These are phyloP conservation scores for Bipolaris sorokiniana DNA, from an alignment of 2,329 filamentous ascomycete species.

Conservation along the genomic window DNA sequence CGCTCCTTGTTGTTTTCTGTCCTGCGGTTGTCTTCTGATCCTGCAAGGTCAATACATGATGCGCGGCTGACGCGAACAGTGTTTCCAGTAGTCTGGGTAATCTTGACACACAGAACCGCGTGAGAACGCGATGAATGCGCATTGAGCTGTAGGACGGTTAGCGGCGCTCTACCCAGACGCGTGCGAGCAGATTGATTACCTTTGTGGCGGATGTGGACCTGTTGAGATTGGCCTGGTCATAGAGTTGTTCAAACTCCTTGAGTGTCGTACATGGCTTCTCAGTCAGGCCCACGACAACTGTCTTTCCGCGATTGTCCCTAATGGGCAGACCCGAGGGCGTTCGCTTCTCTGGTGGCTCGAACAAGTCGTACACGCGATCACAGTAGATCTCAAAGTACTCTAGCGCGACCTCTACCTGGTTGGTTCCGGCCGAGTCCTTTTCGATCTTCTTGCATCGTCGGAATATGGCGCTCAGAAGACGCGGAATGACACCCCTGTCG, in stretches of 20 bases:
- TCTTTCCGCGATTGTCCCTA: slow-evolving; percentile 85
- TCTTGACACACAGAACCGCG: slow-evolving; percentile 87
- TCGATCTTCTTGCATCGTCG: slow-evolving; percentile 82
- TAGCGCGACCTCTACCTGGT: slow-evolving; percentile 73
- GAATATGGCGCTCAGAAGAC: slow-evolving; percentile 84
- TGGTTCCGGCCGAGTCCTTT: slow-evolving; percentile 76
- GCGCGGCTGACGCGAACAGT: slow-evolving; percentile 77
- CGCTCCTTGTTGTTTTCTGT: slow-evolving; percentile 94
- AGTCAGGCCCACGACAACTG: slow-evolving; percentile 82
- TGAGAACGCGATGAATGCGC: slow-evolving; percentile 89
- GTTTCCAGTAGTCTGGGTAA: slow-evolving; percentile 74
- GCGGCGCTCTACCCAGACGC: slow-evolving; percentile 1
- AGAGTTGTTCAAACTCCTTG: slow-evolving; percentile 87
- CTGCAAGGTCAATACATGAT: slow-evolving; percentile 92
- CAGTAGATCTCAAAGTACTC: slow-evolving; percentile 98
- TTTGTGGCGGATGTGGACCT: slow-evolving; percentile 89
- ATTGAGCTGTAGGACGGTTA: slow-evolving; percentile 65
- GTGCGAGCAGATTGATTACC: slow-evolving; percentile 43
- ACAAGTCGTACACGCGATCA: slow-evolving; percentile 90
- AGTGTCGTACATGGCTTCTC: slow-evolving; percentile 82
- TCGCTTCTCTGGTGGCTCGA: slow-evolving; percentile 86
- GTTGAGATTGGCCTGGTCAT: slow-evolving; percentile 91
- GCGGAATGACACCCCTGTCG: slow-evolving; percentile 85
- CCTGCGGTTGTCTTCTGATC: slow-evolving; percentile 91
- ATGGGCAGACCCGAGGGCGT: slow-evolving; percentile 80